Base-by-base conservation (phyloP, 1,139 yeast genomes). In the Candida labiduridarum region DNA sequence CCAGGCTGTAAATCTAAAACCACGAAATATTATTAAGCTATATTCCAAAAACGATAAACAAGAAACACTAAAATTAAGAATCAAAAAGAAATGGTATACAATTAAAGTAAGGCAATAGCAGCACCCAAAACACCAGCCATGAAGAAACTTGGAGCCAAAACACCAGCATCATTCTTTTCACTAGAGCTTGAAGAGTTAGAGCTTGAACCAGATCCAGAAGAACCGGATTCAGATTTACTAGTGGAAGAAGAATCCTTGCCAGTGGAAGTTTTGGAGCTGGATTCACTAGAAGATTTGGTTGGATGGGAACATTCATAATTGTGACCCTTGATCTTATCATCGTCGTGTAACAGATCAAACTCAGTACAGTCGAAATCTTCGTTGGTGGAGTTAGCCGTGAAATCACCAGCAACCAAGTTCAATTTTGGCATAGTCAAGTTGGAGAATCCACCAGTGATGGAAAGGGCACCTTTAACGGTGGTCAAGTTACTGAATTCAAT, bases 221-320 rank as follows among this genome's bases (percentile, higher is more conserved):
- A 51, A 25, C 19, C 22, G 10, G 43, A 40, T 29, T 43, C 54
- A 25, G 54, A 45, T 31, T 46, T 22, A 14, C 51, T 50, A 10
- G 50, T 41, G 7, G 49, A 43, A 11, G 42, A 41, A 12, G 44
- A 36, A 25, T 31, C 30, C 18, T 29, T 29, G 12, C 60, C 51
- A 19, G 59, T 27, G 3, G 34, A 25, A 16, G 33, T 40, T n/a
- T 15, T 40, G 19, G 34, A 14, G 15, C 34, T 29, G 2, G 34
- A 27, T 5, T 14, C 34, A 29, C 25, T 15, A 25, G 22, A 7
- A 10, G 65, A 48, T 49, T 57, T 34, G 45, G 58, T 52, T 44
- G 78, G 76, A 44, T 76, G 67, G 25, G 76, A 61, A 66, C 81
- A 76, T 57, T 66, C 67, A 65, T 63, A 74, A 69, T 75, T 74